Conservation (phyloP, 2,329 filamentous ascomycete species). For the Alternaria triticina region DNA sequence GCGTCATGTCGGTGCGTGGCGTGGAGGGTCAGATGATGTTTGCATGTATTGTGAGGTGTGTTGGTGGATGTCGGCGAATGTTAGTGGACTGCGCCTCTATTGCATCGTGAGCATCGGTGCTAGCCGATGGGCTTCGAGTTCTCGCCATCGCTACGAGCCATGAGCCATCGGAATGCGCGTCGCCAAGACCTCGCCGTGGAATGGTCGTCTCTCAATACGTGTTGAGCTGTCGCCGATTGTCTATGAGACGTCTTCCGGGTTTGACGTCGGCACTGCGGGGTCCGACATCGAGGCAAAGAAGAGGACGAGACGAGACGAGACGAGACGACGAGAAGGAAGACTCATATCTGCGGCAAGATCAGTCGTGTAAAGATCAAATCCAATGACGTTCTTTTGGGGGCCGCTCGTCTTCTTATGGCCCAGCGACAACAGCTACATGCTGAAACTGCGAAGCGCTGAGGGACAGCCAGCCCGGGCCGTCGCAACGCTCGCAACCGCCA, state of each 20-base stretch:
- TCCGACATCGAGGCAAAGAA: not conserved
- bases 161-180: not conserved
- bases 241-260: not conserved
- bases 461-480: constrained; percentile 10
- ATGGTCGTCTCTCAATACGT: not conserved
- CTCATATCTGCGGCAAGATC: not conserved
- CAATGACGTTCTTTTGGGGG: not conserved
- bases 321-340: not conserved
- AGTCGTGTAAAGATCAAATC: not conserved
- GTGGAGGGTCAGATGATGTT: not conserved
- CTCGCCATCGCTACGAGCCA: not conserved
- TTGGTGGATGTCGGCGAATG: not conserved
- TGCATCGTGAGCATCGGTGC: constrained; percentile 13
- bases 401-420: constrained; percentile 9
- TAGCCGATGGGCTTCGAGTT: not conserved
- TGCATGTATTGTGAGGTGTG: not conserved
- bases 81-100: constrained; percentile 20
- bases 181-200: constrained; percentile 1
- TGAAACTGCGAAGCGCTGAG: constrained; percentile 30
- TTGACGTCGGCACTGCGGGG: not conserved
- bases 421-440: constrained; percentile 11
- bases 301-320: not conserved
- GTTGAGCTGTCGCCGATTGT: not conserved
- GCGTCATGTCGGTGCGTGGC: not conserved
- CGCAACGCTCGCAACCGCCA: constrained; percentile 16